phyloP scores from a whole-genome alignment of 2,329 filamentous ascomycete species.

The Penicillium sumatraense region DNA sequence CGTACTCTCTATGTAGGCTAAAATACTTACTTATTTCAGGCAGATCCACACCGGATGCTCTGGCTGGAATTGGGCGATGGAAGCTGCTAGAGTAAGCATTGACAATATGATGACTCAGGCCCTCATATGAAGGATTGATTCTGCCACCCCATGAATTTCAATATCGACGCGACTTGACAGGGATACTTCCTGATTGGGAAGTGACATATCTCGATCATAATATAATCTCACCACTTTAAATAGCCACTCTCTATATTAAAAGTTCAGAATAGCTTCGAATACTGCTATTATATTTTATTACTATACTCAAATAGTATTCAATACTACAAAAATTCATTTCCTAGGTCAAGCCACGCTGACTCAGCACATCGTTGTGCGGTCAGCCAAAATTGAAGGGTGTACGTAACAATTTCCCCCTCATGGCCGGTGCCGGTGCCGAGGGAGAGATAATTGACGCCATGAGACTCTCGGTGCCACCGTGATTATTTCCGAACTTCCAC shows the following conservation, averaged over 20 bases:
- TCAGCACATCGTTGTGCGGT: not conserved
- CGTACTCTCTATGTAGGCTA: not conserved
- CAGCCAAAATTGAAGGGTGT: not conserved
- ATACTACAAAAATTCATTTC: no score
- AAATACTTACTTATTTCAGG: not conserved
- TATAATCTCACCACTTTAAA: not conserved
- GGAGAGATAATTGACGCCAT: conserved; percentile 16
- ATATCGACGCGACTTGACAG: not conserved
- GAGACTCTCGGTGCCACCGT: conserved; percentile 9
- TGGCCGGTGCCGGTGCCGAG: conserved; percentile 23
- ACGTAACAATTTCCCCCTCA: conserved; percentile 5
- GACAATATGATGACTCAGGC: conserved; percentile 28
- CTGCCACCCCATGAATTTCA: not conserved
- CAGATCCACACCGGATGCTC: not conserved
- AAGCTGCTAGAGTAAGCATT: conserved; percentile 33
- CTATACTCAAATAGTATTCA: no score
- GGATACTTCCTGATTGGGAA: not conserved
- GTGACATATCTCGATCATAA: not conserved
- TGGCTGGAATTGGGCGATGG: conserved; percentile 13
- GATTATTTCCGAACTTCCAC: conserved; percentile 9
- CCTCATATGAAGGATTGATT: not conserved
- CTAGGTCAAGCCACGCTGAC: no score
- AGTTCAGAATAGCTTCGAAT: not conserved
- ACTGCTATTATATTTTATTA: no score
- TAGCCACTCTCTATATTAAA: not conserved